A percentile compares a stretch with the other conserved stretches of the same genome.
phyloP scores from a whole-genome alignment of 1,284 basidiomycete species.

The Puccinia sorghi region DNA sequence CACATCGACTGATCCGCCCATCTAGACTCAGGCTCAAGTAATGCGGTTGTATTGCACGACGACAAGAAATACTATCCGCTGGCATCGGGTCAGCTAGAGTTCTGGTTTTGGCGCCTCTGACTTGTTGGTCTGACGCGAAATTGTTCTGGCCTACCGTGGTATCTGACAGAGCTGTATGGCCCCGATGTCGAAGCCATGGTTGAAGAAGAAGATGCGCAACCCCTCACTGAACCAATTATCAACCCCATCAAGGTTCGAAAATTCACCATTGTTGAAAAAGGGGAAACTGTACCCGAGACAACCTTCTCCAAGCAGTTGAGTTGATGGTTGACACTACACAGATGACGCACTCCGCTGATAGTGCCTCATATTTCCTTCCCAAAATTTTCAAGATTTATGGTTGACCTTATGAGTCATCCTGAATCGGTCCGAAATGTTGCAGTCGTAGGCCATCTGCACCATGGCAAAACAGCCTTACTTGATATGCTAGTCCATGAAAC shows the following conservation, averaged over 20 bases:
- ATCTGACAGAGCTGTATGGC: constrained; percentile 56
- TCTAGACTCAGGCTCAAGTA: constrained; percentile 55
- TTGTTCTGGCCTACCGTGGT: neutral
- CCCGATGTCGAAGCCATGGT: constrained; percentile 64
- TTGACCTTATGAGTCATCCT: constrained; percentile 87
- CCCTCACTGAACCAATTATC: constrained; percentile 89
- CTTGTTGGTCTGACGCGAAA: neutral
- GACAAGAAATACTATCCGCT: constrained; percentile 59
- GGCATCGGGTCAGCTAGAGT: constrained; percentile 51
- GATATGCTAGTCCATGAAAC: constrained; percentile 98
- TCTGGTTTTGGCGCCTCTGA: neutral
- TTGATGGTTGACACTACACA: neutral
- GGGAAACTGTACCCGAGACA: constrained; percentile 89
- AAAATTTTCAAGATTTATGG: constrained; percentile 69
- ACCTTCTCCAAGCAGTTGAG: constrained; percentile 88
- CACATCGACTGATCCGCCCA: neutral
- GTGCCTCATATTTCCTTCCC: neutral
- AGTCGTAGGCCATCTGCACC: constrained; percentile 91
- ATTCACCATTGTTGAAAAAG: constrained; percentile 69
- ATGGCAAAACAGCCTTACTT: constrained; percentile 94
- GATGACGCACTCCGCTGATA: neutral
- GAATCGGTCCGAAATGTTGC: constrained; percentile 95
- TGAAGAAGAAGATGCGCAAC: constrained; percentile 97
- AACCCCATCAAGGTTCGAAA: constrained; percentile 89
- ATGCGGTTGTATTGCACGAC: constrained; percentile 58